Base-by-base conservation (phyloP, 2,329 filamentous ascomycete genomes). In the Trichoderma koningiopsis region DNA sequence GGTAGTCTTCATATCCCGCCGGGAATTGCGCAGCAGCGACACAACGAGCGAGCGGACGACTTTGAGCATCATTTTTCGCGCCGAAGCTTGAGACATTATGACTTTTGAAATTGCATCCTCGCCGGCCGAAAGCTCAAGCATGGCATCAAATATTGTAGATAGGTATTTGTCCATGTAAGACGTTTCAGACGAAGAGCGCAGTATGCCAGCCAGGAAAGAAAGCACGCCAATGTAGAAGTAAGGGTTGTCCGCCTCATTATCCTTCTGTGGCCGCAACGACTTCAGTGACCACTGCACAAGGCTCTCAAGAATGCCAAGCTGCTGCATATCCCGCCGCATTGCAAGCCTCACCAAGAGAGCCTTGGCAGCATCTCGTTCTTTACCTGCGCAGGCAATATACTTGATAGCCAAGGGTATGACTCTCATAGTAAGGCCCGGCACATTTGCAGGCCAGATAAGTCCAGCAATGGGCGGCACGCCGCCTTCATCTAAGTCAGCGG, bases 291-390 rank as follows among this genome's bases (percentile, higher is more conserved):
- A 96, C 37, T 86, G 78, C 2, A 93, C 85, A 11, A 97, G 82
- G 2, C 86, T 84, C 57, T 88, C 81, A 40, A 96, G 83, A 3
- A 98, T 82, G 0, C 91, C 89, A 11, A 94, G 81, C 62, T 87
- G 83, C 79, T 95, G 92, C 93, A 98, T 97, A 77, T 99, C 96
- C 58, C 88, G 89, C 19, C 96, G 88, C 77, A 94, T 89, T n/a
- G 90, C 88, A 57, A 97, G 84, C 57, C 94, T 88, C 22, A 97
- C 92, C 8, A 99, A 84, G 29, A 98, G 84, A 2, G 88, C 85
- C 70, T 91, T 93, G n/a, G 96, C 94, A 11, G 94, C 93, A 79
- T 96, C 93, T 69, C 92, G 88, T 77, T 97, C 95, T 75, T 97
- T 97, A 0, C 94, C 93, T 0, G 95, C 86, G 0, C 87, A 88